Evolutionary conservation across 352 stramenopile genomes (phyloP).

Genomic region (Lagenidium giganteum): DNA sequence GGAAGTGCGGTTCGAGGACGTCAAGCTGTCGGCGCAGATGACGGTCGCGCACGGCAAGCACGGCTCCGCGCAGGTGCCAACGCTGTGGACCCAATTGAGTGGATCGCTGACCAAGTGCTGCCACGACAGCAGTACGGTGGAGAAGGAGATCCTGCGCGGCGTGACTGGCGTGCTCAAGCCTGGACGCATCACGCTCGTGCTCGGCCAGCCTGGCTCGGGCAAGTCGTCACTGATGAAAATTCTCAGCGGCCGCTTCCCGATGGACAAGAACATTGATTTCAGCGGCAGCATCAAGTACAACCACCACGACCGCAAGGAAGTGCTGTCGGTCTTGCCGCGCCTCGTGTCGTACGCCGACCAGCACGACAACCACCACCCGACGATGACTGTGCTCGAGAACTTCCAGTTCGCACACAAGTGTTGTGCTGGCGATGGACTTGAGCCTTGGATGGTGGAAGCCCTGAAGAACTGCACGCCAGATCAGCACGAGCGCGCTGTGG

Average conservation of each 20-base stretch:
- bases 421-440: slow-evolving; percentile 24
- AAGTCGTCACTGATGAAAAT: slow-evolving; percentile 48
- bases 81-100: slow-evolving; percentile 23
- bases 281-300: slow-evolving; percentile 43
- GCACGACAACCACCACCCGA: slow-evolving; percentile 33
- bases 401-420: slow-evolving; percentile 45
- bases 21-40: slow-evolving; percentile 32
- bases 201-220: slow-evolving; percentile 34
- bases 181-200: slow-evolving; percentile 47
- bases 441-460: slow-evolving; percentile 35
- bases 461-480: slow-evolving; percentile 26
- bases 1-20: slow-evolving; percentile 45
- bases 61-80: slow-evolving; percentile 24
- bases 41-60: slow-evolving; percentile 3
- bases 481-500: slow-evolving; percentile 27
- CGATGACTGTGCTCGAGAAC: slow-evolving; percentile 48
- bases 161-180: slow-evolving; percentile 39
- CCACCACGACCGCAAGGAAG: slow-evolving; percentile 19
- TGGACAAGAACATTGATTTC: slow-evolving; percentile 35
- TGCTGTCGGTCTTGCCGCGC: slow-evolving; percentile 27
- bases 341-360: slow-evolving; percentile 48
- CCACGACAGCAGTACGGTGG: slow-evolving; percentile 22
- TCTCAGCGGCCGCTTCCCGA: slow-evolving; percentile 42
- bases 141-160: slow-evolving; percentile 44
- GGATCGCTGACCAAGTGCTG: too few relatives aligned